Evolutionary conservation across 257 asterid species (phyloP), one percentile per base, ranked within the genome.

Genomic region (Ophiorrhiza pumila): DNA sequence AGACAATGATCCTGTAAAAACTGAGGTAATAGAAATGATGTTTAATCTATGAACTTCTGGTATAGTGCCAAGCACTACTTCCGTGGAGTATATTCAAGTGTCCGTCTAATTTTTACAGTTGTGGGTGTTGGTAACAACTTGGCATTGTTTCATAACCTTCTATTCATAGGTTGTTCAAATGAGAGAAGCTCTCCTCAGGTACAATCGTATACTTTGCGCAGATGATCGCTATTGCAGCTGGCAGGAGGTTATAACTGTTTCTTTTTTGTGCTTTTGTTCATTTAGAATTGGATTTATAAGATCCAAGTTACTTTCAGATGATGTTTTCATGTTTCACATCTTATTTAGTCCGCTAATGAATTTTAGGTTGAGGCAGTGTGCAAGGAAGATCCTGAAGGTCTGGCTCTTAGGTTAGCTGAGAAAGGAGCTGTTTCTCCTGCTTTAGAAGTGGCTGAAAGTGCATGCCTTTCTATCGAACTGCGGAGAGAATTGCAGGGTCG

Each of bases 401-500:
- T 94, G 76, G 97, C 99, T 56, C 99, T 94, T 77, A 87, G 96
- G 79, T 84, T 94, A 89, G 99, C 99, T 15, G 99, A 89, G 85
- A 94, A 88, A 83, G 97, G 97, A 78, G 92, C 93, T 63, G 99
- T 94, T 66, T 91, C 99, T 80, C 95, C 92, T 79, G 97, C 99
- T 63, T 68, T 90, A 73, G 93, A 94, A 78, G 99, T 94, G 79
- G 96, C 99, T 42, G 97, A 94, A 86, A 88, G 93, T 88, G 97
- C 90, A 73, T 89, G 88, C 73, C 95, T 94, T 80, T 86, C 97
- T 69, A 84, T 90, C 77, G 97, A 90, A 76, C 82, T 94, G 82
- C 93, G 99, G 73, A 90, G 99, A 82, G 99, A 94, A 85, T 93
- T 91, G 72, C 92, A 91, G 82, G 99, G 99, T 66, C 99, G 97